Conservation (phyloP, 2,329 filamentous ascomycete species). For the Epichloe bromicola region DNA sequence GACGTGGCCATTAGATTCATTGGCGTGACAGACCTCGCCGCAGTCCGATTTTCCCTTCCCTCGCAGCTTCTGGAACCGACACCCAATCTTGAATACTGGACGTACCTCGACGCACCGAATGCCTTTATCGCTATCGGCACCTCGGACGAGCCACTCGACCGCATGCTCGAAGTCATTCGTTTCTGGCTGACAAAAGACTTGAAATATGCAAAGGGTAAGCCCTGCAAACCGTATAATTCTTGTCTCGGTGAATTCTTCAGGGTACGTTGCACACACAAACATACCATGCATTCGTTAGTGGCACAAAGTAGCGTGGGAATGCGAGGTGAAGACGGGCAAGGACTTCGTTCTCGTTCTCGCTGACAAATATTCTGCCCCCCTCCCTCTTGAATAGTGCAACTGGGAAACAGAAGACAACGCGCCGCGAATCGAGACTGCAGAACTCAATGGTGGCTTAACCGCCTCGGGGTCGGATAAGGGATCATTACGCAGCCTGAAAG, state of each 20-base stretch:
- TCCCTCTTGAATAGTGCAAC: slow-evolving; percentile 51
- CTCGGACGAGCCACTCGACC: slow-evolving; percentile 79
- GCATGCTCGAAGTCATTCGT: slow-evolving; percentile 85
- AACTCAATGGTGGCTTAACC: slow-evolving; percentile 18
- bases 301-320: slow-evolving; percentile 7
- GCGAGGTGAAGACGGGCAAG: not conserved
- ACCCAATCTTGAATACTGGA: slow-evolving; percentile 98
- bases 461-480: slow-evolving; percentile 25
- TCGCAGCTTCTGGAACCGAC: slow-evolving; percentile 92
- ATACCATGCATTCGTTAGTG: not conserved
- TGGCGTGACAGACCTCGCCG: slow-evolving; percentile 87
- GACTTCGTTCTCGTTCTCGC: not conserved
- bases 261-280: slow-evolving; percentile 33
- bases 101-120: slow-evolving; percentile 89
- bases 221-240: slow-evolving; percentile 98
- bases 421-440: slow-evolving; percentile 46
- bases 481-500: slow-evolving; percentile 35
- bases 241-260: slow-evolving; percentile 95
- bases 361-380: not conserved
- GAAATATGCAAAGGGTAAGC: slow-evolving; percentile 97
- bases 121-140: slow-evolving; percentile 75
- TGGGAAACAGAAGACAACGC: slow-evolving; percentile 82
- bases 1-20: slow-evolving; percentile 55
- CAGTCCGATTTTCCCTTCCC: slow-evolving; percentile 89
- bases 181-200: slow-evolving; percentile 99